Conservation (phyloP, 345 rosid genomes). For the Pugionium dolabratum region DNA sequence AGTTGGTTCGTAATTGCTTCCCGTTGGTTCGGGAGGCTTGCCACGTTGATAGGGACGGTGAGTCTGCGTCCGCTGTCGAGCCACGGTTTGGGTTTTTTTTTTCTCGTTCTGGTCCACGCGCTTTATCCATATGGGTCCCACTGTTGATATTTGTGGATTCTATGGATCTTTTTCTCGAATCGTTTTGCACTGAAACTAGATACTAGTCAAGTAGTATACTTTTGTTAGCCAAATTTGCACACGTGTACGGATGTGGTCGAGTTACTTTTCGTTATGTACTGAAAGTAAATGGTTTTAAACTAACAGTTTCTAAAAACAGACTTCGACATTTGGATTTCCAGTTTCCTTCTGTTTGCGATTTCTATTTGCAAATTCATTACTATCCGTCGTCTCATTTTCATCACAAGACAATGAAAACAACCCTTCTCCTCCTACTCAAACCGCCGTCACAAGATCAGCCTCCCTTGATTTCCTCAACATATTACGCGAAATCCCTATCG, state of each 20-base stretch:
- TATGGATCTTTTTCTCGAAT: not conserved
- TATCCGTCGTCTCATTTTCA: constrained; percentile 25
- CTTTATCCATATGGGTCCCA: constrained; percentile 6
- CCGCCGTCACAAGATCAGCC: constrained; percentile 56
- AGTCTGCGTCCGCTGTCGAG: constrained; percentile 35
- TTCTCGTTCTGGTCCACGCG: constrained; percentile 15
- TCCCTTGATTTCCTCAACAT: constrained; percentile 81
- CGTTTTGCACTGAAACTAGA: not conserved
- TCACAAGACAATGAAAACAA: constrained; percentile 51
- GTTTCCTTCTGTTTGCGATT: no score
- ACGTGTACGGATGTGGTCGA: no score
- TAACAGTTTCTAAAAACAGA: no score
- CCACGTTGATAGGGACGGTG: constrained; percentile 31
- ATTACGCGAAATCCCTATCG: constrained; percentile 69
- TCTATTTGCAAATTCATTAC: no score
- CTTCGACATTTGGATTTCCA: no score
- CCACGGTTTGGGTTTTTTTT: constrained; percentile 24
- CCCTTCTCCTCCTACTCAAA: constrained; percentile 38
- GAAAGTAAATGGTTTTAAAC: no score
- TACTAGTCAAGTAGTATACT: not conserved
- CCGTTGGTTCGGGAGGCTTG: constrained; percentile 27
- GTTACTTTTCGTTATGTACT: no score
- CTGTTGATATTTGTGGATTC: not conserved
- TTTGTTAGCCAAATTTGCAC: not conserved
- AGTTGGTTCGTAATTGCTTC: constrained; percentile 19